Conservation (phyloP, 1,284 basidiomycete species). For the Ustilago loliicola region DNA sequence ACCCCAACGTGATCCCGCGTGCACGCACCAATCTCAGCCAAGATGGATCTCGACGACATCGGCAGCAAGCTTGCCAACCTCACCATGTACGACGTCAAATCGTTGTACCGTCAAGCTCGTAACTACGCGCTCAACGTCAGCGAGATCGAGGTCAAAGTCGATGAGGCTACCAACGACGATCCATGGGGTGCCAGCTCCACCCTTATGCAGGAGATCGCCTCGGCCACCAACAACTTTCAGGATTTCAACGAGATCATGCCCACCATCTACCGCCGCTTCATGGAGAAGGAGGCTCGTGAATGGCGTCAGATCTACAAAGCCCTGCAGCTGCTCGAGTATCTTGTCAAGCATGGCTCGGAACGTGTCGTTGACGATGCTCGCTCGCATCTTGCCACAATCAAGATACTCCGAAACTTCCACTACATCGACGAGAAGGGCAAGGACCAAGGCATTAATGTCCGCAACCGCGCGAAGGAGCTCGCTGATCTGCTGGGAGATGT, state of each 20-base stretch:
- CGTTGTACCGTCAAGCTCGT: conserved; percentile 64
- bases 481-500: conserved; percentile 90
- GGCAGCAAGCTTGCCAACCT: conserved; percentile 68
- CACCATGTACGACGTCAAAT: conserved; percentile 69
- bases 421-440: conserved; percentile 99
- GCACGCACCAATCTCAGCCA: conserved; percentile 5
- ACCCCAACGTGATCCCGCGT: too few relatives aligned
- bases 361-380: conserved; percentile 97
- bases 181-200: conserved; percentile 99
- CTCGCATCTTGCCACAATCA: conserved; percentile 92
- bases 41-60: conserved; percentile 52
- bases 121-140: conserved; percentile 86
- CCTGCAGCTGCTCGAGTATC: conserved; percentile 92
- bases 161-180: conserved; percentile 97
- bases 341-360: conserved; percentile 98
- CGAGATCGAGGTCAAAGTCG: conserved; percentile 97
- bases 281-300: conserved; percentile 93
- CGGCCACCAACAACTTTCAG: conserved; percentile 94
- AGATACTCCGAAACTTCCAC: conserved; percentile 98
- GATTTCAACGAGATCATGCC: conserved; percentile 99
- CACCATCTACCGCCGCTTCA: conserved; percentile 85
- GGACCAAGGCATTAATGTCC: conserved; percentile 98
- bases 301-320: conserved; percentile 99
- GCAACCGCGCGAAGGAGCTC: conserved; percentile 92
- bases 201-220: conserved; percentile 97